Percentiles rank a stretch among this genome's conserved stretches.
These are phyloP conservation scores for Xylaria hypoxylon DNA, from an alignment of 2,329 filamentous ascomycete genomes.

Conservation along the genomic window DNA sequence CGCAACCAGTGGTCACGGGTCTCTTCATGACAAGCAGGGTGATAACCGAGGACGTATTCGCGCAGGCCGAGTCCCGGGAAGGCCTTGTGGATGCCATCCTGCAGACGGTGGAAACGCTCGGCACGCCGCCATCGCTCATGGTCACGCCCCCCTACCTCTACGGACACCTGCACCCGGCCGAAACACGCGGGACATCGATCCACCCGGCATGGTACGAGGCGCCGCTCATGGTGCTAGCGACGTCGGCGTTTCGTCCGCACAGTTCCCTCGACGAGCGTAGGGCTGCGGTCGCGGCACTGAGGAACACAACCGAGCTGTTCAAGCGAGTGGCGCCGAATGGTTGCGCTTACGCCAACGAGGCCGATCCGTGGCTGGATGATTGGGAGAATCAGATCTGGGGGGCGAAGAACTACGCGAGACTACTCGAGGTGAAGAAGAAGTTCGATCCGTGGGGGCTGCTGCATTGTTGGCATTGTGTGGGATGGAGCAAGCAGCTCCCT, in stretches of 20 bases:
- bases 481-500: background rate
- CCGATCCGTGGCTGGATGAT: background rate
- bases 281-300: background rate
- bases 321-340: background rate
- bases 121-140: no score
- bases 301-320: background rate
- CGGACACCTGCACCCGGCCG: no score
- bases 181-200: no score
- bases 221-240: background rate
- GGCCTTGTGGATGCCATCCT: no score
- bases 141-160: no score
- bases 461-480: slow-evolving; percentile 8
- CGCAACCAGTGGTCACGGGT: no score
- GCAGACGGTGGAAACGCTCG: no score
- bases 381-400: slow-evolving; percentile 1
- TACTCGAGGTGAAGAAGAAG: background rate
- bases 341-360: slow-evolving; percentile 5
- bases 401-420: background rate
- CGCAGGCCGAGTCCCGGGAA: no score
- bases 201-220: background rate
- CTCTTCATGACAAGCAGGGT: no score
- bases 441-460: background rate
- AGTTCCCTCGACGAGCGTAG: background rate
- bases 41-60: no score
- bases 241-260: no score